Conservation (phyloP, 768 basidiomycete genomes). For the Pleurotus platypus region DNA sequence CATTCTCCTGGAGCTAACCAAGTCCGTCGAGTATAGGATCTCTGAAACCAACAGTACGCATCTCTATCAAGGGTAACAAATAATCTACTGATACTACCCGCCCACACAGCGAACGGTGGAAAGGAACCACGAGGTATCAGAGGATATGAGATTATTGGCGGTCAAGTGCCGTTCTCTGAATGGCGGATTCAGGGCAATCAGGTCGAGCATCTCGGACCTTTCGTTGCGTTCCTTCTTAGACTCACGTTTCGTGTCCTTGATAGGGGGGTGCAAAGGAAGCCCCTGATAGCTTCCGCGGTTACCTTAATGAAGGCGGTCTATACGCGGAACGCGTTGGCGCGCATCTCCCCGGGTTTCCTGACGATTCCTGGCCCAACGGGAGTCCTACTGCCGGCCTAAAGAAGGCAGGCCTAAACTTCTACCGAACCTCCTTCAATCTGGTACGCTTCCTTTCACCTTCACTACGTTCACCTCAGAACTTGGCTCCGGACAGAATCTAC, state of each 20-base stretch:
- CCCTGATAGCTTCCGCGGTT: conserved; percentile 43
- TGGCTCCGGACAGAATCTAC: conserved; percentile 24
- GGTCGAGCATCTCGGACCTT: conserved; percentile 15
- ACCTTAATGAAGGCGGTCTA: conserved; percentile 49
- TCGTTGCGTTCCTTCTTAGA: background rate
- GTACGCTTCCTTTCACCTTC: conserved; percentile 17
- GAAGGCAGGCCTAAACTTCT: conserved; percentile 40
- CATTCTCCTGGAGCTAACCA: too few species aligned
- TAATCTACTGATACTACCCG: background rate
- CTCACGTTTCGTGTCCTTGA: background rate
- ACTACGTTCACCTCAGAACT: too few species aligned
- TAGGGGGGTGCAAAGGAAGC: conserved; percentile 35
- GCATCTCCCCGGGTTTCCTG: conserved; percentile 45
- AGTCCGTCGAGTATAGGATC: conserved; percentile 25
- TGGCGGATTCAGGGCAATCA: conserved; percentile 45
- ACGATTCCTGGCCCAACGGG: conserved; percentile 32
- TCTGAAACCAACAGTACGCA: conserved; percentile 44
- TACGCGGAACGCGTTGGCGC: conserved; percentile 48
- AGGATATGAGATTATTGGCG: conserved; percentile 39
- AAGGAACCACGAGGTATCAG: conserved; percentile 48
- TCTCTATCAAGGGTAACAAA: too few species aligned
- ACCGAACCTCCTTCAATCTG: conserved; percentile 36
- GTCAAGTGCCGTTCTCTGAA: conserved; percentile 26
- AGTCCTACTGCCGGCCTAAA: conserved; percentile 28
- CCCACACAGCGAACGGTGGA: conserved; percentile 37